Conservation (phyloP, 441 rosid genomes). For the Populus tomentosa region DNA sequence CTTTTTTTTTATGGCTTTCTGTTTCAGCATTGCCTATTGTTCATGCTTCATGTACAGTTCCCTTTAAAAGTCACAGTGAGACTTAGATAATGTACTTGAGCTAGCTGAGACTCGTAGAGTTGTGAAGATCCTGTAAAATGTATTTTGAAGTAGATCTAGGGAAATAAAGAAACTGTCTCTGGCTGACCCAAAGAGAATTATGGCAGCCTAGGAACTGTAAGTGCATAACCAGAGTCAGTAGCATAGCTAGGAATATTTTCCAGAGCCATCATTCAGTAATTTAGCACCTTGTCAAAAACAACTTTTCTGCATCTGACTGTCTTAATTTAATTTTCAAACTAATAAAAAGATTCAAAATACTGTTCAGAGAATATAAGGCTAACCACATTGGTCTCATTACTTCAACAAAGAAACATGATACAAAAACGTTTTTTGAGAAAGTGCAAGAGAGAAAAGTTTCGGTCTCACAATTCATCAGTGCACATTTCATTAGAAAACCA, state of each 20-base stretch:
- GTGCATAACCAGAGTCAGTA: not conserved
- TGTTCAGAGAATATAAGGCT: not conserved
- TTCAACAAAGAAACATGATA: not conserved
- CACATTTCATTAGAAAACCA: not conserved
- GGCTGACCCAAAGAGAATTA: constrained; percentile 3
- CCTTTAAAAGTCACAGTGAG: not conserved
- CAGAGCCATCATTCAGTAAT: not conserved
- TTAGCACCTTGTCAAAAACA: not conserved
- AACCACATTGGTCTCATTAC: not conserved
- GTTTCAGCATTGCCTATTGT: not conserved
- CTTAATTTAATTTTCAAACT: not conserved
- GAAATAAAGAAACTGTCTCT: not conserved
- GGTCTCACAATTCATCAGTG: not conserved
- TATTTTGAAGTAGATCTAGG: not conserved
- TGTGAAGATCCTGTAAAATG: not conserved
- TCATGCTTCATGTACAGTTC: not conserved
- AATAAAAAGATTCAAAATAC: not conserved
- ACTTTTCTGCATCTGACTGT: not conserved
- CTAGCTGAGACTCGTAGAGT: not conserved
- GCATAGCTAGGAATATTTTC: not conserved
- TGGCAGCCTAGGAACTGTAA: not conserved
- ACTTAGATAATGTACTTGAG: not conserved
- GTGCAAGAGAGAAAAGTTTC: not conserved
- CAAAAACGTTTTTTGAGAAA: not conserved
- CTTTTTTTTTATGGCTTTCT: not conserved